Percentiles rank a stretch among this genome's conserved stretches.
Evolutionary conservation across 2,329 filamentous ascomycete species (phyloP).

Genomic region (Penicillium vulpinum): DNA sequence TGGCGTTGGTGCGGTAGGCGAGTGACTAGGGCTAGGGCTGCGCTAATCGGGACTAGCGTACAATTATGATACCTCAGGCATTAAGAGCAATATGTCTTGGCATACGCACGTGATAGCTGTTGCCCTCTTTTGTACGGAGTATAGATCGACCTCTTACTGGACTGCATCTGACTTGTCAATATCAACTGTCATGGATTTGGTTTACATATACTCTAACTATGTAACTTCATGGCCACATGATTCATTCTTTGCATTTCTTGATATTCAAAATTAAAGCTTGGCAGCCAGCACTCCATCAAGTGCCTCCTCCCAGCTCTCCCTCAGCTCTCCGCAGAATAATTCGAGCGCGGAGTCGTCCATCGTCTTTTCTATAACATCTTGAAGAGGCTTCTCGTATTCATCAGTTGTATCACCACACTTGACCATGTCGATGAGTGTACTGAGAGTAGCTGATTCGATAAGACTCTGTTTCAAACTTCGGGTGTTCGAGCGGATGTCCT

Average conservation of each 20-base stretch:
- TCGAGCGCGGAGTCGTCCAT: slow-evolving; percentile 43
- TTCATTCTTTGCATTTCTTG: neutral
- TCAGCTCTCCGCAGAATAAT: slow-evolving; percentile 46
- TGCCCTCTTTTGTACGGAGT: neutral
- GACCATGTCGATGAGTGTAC: slow-evolving; percentile 43
- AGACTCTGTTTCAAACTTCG: slow-evolving; percentile 40
- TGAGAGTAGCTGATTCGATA: slow-evolving; percentile 44
- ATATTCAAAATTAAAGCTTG: slow-evolving; percentile 24
- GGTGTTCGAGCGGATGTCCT: slow-evolving; percentile 38
- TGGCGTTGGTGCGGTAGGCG: slow-evolving; percentile 40
- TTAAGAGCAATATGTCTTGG: neutral
- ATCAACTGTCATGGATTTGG: neutral
- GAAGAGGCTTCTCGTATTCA: slow-evolving; percentile 29
- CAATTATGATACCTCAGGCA: slow-evolving; percentile 1
- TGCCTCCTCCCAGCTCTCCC: slow-evolving; percentile 51
- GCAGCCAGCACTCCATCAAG: slow-evolving; percentile 42
- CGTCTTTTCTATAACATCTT: slow-evolving; percentile 35
- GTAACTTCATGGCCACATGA: slow-evolving; percentile 1
- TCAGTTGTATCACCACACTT: slow-evolving; percentile 27
- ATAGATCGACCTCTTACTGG: neutral
- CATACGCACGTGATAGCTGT: neutral
- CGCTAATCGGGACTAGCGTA: neutral
- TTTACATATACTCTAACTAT: neutral
- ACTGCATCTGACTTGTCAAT: neutral
- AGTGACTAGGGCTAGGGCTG: slow-evolving; percentile 43